Percentiles rank a stretch among this genome's conserved stretches.
Conservation (phyloP, 148 eudicot species). For the Arctostaphylos glauca region DNA sequence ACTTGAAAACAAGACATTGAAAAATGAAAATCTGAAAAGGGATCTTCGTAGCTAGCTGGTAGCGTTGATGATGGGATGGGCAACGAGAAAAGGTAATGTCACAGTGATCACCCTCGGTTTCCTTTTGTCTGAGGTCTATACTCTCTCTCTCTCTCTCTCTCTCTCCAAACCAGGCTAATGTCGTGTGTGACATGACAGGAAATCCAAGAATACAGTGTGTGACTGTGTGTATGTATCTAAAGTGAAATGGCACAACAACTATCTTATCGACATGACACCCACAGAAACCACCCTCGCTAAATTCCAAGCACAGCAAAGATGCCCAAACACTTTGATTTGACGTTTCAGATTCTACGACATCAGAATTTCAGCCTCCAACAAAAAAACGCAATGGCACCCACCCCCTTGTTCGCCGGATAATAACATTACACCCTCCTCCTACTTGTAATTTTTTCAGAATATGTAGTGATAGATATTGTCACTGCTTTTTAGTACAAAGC, state of each 20-base stretch:
- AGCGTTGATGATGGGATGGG: no score
- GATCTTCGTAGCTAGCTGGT: no score
- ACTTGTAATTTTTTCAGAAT: no score
- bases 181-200: background rate
- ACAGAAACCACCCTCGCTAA: background rate
- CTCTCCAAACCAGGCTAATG: background rate
- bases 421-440: no score
- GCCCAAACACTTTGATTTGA: background rate
- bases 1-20: no score
- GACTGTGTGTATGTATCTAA: no score
- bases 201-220: background rate
- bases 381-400: background rate
- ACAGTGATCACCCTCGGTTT: no score
- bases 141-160: background rate
- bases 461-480: no score
- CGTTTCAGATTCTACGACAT: background rate
- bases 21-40: no score
- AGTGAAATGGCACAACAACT: background rate
- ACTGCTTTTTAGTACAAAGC: no score
- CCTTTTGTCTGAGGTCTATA: no score
- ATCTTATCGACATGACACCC: background rate
- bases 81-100: no score
- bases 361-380: background rate
- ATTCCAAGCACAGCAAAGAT: background rate
- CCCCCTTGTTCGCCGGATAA: background rate